A percentile compares a stretch with the other conserved stretches of the same genome.
phyloP scores from a whole-genome alignment of 495 filamentous ascomycete species.

The Ascobolus immersus region DNA sequence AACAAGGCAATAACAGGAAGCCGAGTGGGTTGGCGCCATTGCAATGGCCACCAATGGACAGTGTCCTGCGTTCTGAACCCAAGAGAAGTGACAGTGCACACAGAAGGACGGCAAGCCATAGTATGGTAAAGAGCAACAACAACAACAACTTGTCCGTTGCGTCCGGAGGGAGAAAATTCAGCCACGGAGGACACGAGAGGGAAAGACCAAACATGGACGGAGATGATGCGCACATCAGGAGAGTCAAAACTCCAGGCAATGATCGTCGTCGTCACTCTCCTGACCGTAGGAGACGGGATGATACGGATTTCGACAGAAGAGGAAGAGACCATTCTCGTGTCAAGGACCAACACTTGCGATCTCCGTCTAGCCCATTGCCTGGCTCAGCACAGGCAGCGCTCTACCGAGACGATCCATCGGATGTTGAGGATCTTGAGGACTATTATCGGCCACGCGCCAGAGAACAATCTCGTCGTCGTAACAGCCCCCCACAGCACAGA shows the following conservation, averaged over 20 bases:
- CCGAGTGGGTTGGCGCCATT: no score
- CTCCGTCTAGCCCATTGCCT: slow-evolving; percentile 59
- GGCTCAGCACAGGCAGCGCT: slow-evolving; percentile 25
- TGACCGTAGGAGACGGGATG: slow-evolving; percentile 18
- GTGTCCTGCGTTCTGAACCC: no score
- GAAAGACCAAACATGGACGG: slow-evolving; percentile 24
- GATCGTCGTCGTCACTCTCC: not conserved
- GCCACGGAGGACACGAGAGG: slow-evolving; percentile 23
- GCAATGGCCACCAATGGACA: no score
- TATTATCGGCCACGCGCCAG: not conserved
- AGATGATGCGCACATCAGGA: slow-evolving; percentile 11
- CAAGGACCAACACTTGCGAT: slow-evolving; percentile 34
- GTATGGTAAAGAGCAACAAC: no score
- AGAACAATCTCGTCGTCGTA: not conserved
- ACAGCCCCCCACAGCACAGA: not conserved
- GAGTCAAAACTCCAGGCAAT: not conserved
- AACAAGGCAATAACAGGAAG: no score
- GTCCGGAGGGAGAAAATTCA: slow-evolving; percentile 7
- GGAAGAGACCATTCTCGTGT: slow-evolving; percentile 25
- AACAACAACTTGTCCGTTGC: no score
- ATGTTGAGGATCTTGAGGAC: not conserved
- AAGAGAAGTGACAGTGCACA: no score
- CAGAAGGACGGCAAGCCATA: no score
- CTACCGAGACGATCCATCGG: slow-evolving; percentile 13
- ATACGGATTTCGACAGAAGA: slow-evolving; percentile 28